Evolutionary conservation across 2,329 filamentous ascomycete species (phyloP).

Genomic region (Monilinia polystroma): DNA sequence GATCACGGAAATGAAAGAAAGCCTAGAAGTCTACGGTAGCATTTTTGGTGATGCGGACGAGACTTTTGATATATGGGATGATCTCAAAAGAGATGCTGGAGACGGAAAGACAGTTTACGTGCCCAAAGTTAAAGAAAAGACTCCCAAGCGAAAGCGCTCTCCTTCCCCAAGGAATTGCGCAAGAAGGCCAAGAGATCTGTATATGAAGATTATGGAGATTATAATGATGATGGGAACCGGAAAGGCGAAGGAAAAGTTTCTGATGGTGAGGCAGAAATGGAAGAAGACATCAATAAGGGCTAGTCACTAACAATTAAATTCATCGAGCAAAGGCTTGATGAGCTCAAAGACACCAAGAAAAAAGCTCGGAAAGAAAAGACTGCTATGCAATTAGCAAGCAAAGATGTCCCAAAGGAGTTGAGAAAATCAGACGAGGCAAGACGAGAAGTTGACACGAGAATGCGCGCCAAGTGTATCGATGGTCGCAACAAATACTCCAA

Average conservation of each 20-base stretch:
- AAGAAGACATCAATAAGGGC: constrained; percentile 26
- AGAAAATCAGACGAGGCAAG: constrained; percentile 36
- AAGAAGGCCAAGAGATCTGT: constrained; percentile 31
- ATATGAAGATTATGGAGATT: constrained; percentile 25
- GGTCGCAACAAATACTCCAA: constrained; percentile 57
- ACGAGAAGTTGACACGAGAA: constrained; percentile 40
- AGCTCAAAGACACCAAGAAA: constrained; percentile 47
- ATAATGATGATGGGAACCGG: constrained; percentile 35
- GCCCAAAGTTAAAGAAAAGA: constrained; percentile 28
- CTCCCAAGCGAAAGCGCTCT: constrained; percentile 47
- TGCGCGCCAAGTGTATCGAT: constrained; percentile 49
- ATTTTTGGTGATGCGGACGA: constrained; percentile 43
- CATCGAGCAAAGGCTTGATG: constrained; percentile 46
- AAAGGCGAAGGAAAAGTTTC: constrained; percentile 33
- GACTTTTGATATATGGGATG: constrained; percentile 48
- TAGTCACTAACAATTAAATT: constrained; percentile 44
- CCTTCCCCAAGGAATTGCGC: constrained; percentile 25
- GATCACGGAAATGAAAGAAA: constrained; percentile 39
- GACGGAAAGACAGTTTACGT: constrained; percentile 47
- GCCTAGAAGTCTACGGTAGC: constrained; percentile 40
- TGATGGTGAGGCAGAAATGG: constrained; percentile 30
- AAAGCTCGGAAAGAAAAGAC: constrained; percentile 40
- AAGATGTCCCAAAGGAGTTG: constrained; percentile 43
- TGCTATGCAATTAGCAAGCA: constrained; percentile 41
- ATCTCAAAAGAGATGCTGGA: constrained; percentile 42